Percentiles rank a stretch among this genome's conserved stretches.
These are phyloP conservation scores for Acanthamoeba royreba DNA, from an alignment of 208 protist genomes.

Conservation along the genomic window DNA sequence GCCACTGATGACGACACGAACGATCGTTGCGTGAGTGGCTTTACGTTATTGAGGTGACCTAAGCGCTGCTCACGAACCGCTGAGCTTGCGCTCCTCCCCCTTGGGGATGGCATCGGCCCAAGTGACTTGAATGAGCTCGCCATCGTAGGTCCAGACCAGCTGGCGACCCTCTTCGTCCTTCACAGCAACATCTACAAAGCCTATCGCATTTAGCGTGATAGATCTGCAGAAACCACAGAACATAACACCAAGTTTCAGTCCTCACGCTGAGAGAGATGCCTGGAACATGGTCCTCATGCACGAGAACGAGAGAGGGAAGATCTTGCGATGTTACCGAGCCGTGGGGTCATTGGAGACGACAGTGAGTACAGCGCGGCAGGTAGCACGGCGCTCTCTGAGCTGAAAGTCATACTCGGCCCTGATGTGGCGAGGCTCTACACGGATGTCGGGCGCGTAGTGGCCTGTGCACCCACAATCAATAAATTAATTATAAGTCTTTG, in stretches of 20 bases:
- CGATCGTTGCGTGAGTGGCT: no score
- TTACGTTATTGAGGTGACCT: no score
- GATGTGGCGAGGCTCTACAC: not conserved
- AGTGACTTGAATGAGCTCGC: not conserved
- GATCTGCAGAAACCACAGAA: not conserved
- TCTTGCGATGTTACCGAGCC: not conserved
- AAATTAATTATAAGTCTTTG: no score
- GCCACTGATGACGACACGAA: no score
- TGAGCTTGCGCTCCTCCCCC: not conserved
- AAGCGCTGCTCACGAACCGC: not conserved
- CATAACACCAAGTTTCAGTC: not conserved
- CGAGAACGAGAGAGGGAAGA: no score
- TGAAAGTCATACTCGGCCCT: not conserved
- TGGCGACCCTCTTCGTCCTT: not conserved
- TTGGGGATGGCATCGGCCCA: not conserved
- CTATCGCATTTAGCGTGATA: not conserved
- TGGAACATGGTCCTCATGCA: no score
- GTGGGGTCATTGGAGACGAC: not conserved
- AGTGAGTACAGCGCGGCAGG: not conserved
- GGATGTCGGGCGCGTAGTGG: slow-evolving; percentile 4
- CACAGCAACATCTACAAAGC: not conserved
- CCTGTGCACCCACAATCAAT: no score
- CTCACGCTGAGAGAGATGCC: no score
- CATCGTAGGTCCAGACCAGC: slow-evolving; percentile 6
- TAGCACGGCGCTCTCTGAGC: not conserved